phyloP scores from a whole-genome alignment of 2,329 filamentous ascomycete genomes.

The Colletotrichum falcatum region DNA sequence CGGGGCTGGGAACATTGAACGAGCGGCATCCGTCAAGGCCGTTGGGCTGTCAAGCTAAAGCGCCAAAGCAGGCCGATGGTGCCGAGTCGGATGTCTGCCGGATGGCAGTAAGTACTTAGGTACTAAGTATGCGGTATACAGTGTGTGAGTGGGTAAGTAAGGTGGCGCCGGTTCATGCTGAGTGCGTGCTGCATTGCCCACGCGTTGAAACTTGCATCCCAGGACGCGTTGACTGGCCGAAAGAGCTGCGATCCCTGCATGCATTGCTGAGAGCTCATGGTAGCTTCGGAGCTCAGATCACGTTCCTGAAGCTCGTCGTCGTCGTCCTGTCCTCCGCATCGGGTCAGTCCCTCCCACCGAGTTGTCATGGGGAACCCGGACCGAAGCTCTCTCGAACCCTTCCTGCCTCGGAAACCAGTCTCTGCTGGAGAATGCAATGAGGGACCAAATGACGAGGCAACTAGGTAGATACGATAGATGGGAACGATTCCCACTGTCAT shows the following conservation, averaged over 20 bases:
- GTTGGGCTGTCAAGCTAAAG: background rate
- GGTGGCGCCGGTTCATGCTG: constrained; percentile 27
- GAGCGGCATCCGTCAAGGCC: background rate
- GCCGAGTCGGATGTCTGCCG: background rate
- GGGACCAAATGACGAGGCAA: constrained; percentile 13
- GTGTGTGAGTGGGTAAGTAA: constrained; percentile 4
- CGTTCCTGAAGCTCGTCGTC: background rate
- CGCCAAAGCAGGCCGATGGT: background rate
- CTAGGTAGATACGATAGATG: background rate
- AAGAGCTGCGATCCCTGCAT: constrained; percentile 36
- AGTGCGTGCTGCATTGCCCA: constrained; percentile 26
- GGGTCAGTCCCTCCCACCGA: background rate
- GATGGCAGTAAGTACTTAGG: too few species aligned
- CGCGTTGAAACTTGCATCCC: constrained; percentile 37
- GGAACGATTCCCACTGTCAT: background rate
- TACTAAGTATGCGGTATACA: too few species aligned
- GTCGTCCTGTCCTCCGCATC: background rate
- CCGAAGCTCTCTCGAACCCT: constrained; percentile 16
- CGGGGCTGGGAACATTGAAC: background rate
- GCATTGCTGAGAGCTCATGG: constrained; percentile 21
- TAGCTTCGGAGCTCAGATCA: constrained; percentile 9
- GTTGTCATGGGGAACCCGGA: constrained; percentile 38
- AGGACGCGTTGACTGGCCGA: constrained; percentile 16
- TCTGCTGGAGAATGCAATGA: constrained; percentile 31
- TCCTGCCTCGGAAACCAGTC: constrained; percentile 12